Evolutionary conservation across 768 basidiomycete species (phyloP).

Genomic region (Trametes meyenii): DNA sequence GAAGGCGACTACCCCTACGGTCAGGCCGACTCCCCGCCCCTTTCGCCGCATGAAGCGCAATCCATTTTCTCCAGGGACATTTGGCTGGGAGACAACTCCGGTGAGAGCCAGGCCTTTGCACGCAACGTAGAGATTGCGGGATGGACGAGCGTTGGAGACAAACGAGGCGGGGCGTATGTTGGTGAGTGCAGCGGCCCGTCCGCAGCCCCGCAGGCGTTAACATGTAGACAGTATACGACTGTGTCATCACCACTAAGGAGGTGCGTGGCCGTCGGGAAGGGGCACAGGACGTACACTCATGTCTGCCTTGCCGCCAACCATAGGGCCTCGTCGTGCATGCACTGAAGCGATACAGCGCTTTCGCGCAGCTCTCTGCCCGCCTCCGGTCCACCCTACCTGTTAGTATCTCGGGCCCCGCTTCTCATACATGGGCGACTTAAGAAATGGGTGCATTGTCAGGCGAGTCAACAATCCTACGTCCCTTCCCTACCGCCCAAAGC

Average conservation of each 20-base stretch:
- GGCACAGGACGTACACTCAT: background rate
- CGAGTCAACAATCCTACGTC: constrained; percentile 48
- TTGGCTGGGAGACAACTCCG: constrained; percentile 65
- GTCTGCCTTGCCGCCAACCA: background rate
- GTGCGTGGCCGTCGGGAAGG: constrained; percentile 27
- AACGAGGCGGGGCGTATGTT: constrained; percentile 63
- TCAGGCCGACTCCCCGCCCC: constrained; percentile 12
- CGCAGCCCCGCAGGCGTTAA: background rate
- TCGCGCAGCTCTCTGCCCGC: constrained; percentile 52
- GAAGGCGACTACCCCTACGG: constrained; percentile 18
- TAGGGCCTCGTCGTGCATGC: constrained; percentile 66
- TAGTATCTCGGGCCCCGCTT: constrained; percentile 22
- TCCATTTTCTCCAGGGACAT: constrained; percentile 72
- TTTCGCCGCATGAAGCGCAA: constrained; percentile 34
- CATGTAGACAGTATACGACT: constrained; percentile 58
- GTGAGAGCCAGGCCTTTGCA: constrained; percentile 58
- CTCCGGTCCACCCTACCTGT: constrained; percentile 59
- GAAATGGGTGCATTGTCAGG: constrained; percentile 35
- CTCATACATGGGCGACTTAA: background rate
- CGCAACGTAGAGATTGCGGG: constrained; percentile 66
- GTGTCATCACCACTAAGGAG: constrained; percentile 68
- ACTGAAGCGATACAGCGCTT: constrained; percentile 69
- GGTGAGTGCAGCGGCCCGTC: constrained; percentile 42
- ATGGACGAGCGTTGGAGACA: constrained; percentile 75
- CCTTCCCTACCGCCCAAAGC: constrained; percentile 71